These are phyloP conservation scores for Globisporangium sylvaticum DNA, from an alignment of 352 stramenopile species.

Conservation along the genomic window DNA sequence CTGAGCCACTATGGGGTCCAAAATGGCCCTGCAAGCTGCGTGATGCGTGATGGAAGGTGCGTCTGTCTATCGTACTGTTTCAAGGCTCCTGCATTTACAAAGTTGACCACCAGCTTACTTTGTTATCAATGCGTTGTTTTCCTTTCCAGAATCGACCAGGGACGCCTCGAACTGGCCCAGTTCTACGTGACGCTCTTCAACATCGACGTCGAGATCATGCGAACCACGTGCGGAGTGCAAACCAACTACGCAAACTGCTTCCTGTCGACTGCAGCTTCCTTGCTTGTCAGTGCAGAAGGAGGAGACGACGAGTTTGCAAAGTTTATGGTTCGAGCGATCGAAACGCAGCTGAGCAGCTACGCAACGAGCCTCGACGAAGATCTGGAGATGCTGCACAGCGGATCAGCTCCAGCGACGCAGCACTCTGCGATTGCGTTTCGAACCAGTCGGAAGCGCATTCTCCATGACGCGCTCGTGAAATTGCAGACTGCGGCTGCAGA, in stretches of 20 bases:
- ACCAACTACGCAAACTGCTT: conserved; percentile 35
- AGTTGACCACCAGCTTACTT: neutral
- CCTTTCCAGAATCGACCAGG: conserved; percentile 8
- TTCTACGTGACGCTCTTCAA: conserved; percentile 30
- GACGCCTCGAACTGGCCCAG: conserved; percentile 21
- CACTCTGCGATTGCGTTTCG: conserved; percentile 41
- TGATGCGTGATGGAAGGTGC: conserved; percentile 32
- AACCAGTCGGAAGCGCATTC: conserved; percentile 46
- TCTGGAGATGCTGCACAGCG: neutral
- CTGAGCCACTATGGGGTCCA: conserved; percentile 29
- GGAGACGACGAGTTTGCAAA: conserved; percentile 8
- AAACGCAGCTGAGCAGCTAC: conserved; percentile 26
- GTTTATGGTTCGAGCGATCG: conserved; percentile 14
- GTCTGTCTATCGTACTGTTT: neutral
- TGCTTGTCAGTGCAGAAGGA: conserved; percentile 5
- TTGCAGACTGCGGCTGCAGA: conserved; percentile 12
- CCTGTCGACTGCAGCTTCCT: conserved; percentile 9
- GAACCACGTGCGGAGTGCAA: conserved; percentile 17
- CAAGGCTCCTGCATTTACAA: neutral
- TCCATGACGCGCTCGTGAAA: conserved; percentile 21
- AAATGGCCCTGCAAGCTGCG: conserved; percentile 24
- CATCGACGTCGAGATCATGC: conserved; percentile 18
- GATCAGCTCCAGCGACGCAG: neutral
- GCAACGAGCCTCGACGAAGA: conserved; percentile 42
- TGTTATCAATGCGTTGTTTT: neutral